Evolutionary conservation across 208 protist genomes (phyloP), one percentile per base, ranked within the genome.

Genomic region (Leptomonas seymouri): DNA sequence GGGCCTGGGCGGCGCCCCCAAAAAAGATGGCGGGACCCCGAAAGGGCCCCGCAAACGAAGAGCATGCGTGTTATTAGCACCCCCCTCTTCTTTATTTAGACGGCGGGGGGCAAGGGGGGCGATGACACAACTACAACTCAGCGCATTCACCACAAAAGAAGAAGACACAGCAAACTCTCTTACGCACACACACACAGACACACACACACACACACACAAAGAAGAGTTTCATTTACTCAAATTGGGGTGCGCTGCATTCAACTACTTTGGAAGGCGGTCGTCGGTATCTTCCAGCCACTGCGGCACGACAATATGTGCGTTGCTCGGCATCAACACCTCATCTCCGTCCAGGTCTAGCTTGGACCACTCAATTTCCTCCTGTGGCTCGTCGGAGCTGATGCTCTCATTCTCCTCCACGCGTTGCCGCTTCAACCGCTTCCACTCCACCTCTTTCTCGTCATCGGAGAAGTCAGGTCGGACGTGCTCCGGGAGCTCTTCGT

Each of bases 381-480:
- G 70, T 18, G 56, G 20, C 50, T 84, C 79, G 49, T 84, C 79
- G 21, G 79, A 84, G 63, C 80, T 85, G 48, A 85, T 57, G 50
- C 80, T 85, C 34, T 69, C 76, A 36, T 65, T 58, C 34, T 60
- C 63, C 14, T 67, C 30, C 36, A 59, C 30, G 36, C 59, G 54
- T 18, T 51, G 54, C 23, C 60, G 67, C 53, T 80, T 77, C 66
- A 84, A 58, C n/a, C 74, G 89, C 78, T 90, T 98, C 94, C 84
- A 97, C 62, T 80, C 71, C 30, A 73, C 76, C 73, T 96, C 86
- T 71, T 84, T 85, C 51, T 95, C 89, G 59, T 95, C 93, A 48
- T 97, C 90, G 12, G 86, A 94, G 56, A 97, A 97, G 61, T 95
- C 89, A 6, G 92, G 92, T 16, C 85, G 76, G 11, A 93, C 86